Base-by-base conservation (phyloP, 495 filamentous ascomycete species). In the Neurospora tetrasperma region DNA sequence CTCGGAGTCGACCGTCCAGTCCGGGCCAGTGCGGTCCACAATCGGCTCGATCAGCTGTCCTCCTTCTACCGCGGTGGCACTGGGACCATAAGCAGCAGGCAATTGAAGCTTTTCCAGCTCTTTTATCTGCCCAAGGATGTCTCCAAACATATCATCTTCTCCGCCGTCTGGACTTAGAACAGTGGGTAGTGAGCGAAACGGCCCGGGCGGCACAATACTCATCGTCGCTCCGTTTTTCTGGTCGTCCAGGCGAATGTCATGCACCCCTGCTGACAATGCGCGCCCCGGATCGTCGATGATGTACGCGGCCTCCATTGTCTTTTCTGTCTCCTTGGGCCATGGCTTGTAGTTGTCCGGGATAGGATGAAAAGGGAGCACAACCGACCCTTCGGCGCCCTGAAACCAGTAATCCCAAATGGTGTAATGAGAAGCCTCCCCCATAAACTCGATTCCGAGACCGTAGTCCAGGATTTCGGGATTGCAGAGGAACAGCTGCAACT, bases 1-100 rank as follows among this genome's bases (percentile, higher is more conserved):
- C 62, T 43, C 62, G 5, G 78, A 80, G 44, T 73, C 69, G 1
- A 46, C 12, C 6, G 59, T 73, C 74, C 74, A 80, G 75, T 80
- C 78, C 4, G 72, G 69, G 6, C 73, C 74, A 0, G 71, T 54
- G 16, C 23, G 70, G 66, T 71, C 46, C 20, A 40, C 48, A n/a
- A 59, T 18, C 11, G 48, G 48, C 62, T 69, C 27, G 42, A 31
- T 20, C 27, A 39, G 10, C 20, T 54, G 27, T 11, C 41, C 41
- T 31, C 41, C 38, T 46, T 71, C 70, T 38, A n/a, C 20, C 16
- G 0, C 23, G 16, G 69, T 43, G 27, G 70, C 18, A 16, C 23
- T 38, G 54, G 54, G 31, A 18, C 54, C 54, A 18, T 8, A 38
- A 35, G 54, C 16, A 31, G 12, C 12, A 6, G 54, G 23, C 0